Evolutionary conservation across 2,329 filamentous ascomycete species (phyloP), one percentile per base, ranked within the genome.

Genomic region (Aspergillus calidoustus): DNA sequence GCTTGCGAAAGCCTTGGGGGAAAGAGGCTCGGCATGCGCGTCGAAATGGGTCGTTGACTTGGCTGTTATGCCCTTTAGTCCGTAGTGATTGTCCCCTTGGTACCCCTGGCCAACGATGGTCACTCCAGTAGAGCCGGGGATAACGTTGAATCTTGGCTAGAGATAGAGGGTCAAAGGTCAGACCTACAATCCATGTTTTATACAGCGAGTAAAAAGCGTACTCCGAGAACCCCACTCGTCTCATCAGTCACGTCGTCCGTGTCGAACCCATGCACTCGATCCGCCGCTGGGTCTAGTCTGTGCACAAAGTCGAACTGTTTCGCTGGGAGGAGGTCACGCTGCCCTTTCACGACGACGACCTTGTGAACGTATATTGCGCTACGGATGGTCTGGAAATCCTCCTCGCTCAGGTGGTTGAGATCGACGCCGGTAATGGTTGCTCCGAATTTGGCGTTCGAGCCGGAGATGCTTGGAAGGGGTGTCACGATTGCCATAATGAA

Each of bases 261-360:
- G 47, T 28, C 47, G 22, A 22, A 50, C 1, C 47, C 47, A 50
- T 50, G 47, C n/a, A 25, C 47, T 50, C 22, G 22, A 28, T 28
- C 22, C 7, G 47, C 47, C 3, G 22, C 47, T 5, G 47, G 47
- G 28, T 50, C 47, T 11, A 50, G 47, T 7, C 47, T n/a, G 13
- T 50, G 47, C 47, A 50, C 47, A 28, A 50, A 50, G 13, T 50
- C 47, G 23, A 50, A 50, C 28, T 50, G 47, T 25, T 50, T 50
- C 0, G 22, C 28, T 22, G 47, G 47, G 7, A 50, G 3, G 7
- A 50, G 22, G 23, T 50, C 13, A 50, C 25, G 22, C 28, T 50
- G 47, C 9, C 47, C 47, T 15, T 25, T 50, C 3, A 50, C 22
- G 13, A 50, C 47, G 25, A 50, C 28, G 1, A 50, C 47, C 13